Percentiles rank a stretch among this genome's conserved stretches.
Conservation (phyloP, 129 eudicot species). For the Pulicaria dysenterica region DNA sequence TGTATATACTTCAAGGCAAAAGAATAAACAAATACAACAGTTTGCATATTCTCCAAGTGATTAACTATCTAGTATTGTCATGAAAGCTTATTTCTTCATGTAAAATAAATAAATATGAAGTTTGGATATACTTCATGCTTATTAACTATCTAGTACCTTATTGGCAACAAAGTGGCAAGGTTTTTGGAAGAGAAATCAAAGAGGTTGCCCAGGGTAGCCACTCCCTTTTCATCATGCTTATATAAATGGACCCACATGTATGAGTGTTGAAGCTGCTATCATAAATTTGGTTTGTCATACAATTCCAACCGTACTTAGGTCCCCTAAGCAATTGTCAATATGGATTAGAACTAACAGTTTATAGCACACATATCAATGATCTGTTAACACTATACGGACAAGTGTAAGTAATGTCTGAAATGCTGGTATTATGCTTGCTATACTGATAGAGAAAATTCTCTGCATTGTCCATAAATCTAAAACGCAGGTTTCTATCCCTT, state of each 20-base stretch:
- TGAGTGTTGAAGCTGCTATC: constrained; percentile 32
- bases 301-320: too few relatives aligned
- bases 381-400: neutral
- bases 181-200: constrained; percentile 26
- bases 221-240: constrained; percentile 33
- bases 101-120: neutral
- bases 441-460: too few relatives aligned
- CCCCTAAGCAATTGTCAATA: neutral
- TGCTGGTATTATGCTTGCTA: neutral
- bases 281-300: too few relatives aligned
- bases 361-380: neutral
- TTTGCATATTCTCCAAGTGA: too few relatives aligned
- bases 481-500: neutral
- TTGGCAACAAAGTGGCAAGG: constrained; percentile 24
- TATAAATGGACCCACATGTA: constrained; percentile 37
- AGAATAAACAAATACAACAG: too few relatives aligned
- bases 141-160: constrained; percentile 31
- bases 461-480: neutral
- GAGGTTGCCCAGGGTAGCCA: constrained; percentile 17
- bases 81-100: neutral
- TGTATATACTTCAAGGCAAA: too few relatives aligned
- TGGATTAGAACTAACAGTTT: neutral
- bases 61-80: neutral
- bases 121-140: too few relatives aligned
- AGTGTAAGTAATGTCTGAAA: neutral